Conservation (phyloP, 108 stramenopile genomes). For the Nitzschia inconspicua region DNA sequence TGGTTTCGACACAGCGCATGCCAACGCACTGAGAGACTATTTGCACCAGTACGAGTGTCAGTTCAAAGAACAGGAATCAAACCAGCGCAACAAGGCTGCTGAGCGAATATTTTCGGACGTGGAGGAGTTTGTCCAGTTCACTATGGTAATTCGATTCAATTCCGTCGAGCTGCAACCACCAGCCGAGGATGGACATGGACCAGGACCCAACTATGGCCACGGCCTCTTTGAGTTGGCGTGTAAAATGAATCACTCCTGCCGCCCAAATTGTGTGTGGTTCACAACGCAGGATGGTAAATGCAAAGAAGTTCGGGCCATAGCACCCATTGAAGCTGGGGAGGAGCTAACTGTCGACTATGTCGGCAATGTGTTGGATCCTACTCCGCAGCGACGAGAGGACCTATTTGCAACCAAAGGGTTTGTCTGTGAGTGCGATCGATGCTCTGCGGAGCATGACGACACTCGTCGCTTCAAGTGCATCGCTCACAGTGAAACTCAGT, state of each 20-base stretch:
- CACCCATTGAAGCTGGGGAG: constrained; percentile 16
- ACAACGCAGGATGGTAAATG: constrained; percentile 23
- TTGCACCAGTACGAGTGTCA: constrained; percentile 2
- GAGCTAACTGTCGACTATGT: constrained; percentile 36
- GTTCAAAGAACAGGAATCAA: neutral
- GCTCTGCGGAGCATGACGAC: constrained; percentile 24
- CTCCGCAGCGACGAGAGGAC: constrained; percentile 19
- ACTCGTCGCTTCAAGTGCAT: constrained; percentile 28
- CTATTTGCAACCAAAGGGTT: constrained; percentile 22
- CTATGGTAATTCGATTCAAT: constrained; percentile 37
- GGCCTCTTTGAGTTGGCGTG: constrained; percentile 37
- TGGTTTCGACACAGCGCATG: constrained; percentile 9
- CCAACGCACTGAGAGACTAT: constrained; percentile 8
- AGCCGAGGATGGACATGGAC: constrained; percentile 27
- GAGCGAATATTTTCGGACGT: constrained; percentile 13
- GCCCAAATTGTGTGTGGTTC: constrained; percentile 35
- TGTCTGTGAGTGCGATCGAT: constrained; percentile 23
- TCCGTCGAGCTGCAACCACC: constrained; percentile 29
- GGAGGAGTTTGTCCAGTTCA: constrained; percentile 30
- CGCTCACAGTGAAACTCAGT: neutral
- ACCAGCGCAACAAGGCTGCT: neutral
- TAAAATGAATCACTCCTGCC: constrained; percentile 35
- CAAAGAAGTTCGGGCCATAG: constrained; percentile 29
- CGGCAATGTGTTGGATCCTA: constrained; percentile 17
- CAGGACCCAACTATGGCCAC: constrained; percentile 15